Conservation (phyloP, 306 rosid species). For the Benincasa hispida region DNA sequence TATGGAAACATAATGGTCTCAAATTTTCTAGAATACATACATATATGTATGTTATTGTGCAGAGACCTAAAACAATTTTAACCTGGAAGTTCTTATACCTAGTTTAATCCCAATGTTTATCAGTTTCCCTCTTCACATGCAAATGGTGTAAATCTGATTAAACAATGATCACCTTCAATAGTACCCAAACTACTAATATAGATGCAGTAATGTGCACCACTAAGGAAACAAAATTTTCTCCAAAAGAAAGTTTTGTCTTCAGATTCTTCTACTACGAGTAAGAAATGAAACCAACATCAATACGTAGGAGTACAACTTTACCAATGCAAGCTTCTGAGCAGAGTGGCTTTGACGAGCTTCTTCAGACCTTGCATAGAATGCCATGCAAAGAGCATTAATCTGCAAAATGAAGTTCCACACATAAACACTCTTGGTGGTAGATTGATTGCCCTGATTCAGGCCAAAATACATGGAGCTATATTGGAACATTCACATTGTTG, state of each 20-base stretch:
- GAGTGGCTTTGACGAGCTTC: slow-evolving; percentile 89
- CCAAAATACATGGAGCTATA: neutral
- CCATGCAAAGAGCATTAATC: slow-evolving; percentile 92
- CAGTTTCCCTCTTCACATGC: neutral
- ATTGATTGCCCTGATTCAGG: neutral
- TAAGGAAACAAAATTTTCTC: neutral
- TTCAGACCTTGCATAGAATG: slow-evolving; percentile 89
- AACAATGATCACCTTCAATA: neutral
- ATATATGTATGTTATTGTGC: neutral
- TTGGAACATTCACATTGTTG: neutral
- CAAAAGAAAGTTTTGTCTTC: neutral
- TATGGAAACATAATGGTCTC: neutral
- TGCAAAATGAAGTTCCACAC: slow-evolving; percentile 20
- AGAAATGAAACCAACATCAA: neutral
- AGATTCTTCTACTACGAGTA: neutral
- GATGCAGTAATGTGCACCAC: neutral
- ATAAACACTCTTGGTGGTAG: neutral
- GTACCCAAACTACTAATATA: neutral
- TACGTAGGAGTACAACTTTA: slow-evolving; percentile 11
- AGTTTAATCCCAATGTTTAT: neutral
- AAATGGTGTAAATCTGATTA: neutral
- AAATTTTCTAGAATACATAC: neutral
- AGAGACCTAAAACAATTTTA: neutral
- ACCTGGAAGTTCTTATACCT: neutral
- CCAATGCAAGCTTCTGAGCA: slow-evolving; percentile 82